Percentiles rank a stretch among this genome's conserved stretches.
phyloP scores from a whole-genome alignment of 192 early-diverging fungal genomes.

The Nowakowskiella sp. region DNA sequence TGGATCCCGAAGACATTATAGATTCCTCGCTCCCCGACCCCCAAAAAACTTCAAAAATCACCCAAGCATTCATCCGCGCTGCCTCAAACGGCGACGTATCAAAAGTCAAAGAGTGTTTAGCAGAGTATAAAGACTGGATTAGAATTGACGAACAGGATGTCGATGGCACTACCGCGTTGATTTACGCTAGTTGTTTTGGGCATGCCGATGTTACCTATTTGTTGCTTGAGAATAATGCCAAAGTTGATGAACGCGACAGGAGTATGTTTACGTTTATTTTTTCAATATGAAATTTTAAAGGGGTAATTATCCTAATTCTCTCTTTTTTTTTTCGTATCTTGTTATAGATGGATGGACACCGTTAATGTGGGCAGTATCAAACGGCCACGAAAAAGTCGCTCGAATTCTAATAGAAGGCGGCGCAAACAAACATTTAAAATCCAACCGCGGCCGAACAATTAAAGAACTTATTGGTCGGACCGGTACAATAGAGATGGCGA shows the following conservation, averaged over 20 bases:
- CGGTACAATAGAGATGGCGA: background rate
- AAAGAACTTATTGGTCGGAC: constrained; percentile 13
- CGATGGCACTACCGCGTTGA: constrained; percentile 78
- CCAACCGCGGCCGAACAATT: constrained; percentile 20
- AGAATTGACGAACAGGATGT: constrained; percentile 76
- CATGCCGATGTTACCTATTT: constrained; percentile 60
- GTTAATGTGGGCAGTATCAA: constrained; percentile 88
- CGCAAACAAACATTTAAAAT: constrained; percentile 40
- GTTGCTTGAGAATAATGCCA: constrained; percentile 64
- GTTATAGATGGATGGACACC: constrained; percentile 76
- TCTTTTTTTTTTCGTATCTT: background rate
- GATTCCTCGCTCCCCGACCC: no score
- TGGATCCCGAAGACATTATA: no score
- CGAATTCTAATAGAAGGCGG: constrained; percentile 67
- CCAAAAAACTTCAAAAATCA: no score
- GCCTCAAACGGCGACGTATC: constrained; percentile 66
- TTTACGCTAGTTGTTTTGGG: constrained; percentile 85
- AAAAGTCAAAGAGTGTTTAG: constrained; percentile 54
- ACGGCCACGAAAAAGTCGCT: constrained; percentile 68
- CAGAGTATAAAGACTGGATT: constrained; percentile 42
- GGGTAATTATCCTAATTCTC: background rate
- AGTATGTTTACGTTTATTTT: constrained; percentile 40
- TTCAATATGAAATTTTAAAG: background rate
- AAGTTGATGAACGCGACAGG: constrained; percentile 70
- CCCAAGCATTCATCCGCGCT: constrained; percentile 54